Conservation (phyloP, 352 stramenopile species). For the Peronospora tabacina region DNA sequence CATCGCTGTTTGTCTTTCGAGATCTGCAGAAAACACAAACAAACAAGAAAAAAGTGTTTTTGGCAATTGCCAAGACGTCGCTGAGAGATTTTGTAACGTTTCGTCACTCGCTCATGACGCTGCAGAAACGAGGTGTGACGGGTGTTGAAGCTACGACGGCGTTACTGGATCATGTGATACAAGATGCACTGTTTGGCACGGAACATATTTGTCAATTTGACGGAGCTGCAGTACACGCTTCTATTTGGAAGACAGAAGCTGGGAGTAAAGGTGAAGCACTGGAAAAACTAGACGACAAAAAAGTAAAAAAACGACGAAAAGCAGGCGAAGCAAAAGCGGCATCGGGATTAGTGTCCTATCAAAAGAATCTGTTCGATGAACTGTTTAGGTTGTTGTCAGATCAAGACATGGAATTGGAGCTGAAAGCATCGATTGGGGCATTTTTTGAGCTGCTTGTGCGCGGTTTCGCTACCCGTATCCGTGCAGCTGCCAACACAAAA, state of each 20-base stretch:
- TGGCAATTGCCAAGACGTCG: constrained; percentile 72
- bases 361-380: constrained; percentile 75
- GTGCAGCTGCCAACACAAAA: constrained; percentile 48
- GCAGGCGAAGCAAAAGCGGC: constrained; percentile 17
- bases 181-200: constrained; percentile 67
- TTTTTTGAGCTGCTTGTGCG: constrained; percentile 62
- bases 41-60: constrained; percentile 87
- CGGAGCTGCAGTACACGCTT: constrained; percentile 39
- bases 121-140: constrained; percentile 14
- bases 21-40: constrained; percentile 73
- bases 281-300: constrained; percentile 16
- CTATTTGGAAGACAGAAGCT: constrained; percentile 19
- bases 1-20: constrained; percentile 60
- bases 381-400: constrained; percentile 51
- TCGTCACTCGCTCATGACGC: constrained; percentile 36
- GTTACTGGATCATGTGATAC: constrained; percentile 51
- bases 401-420: constrained; percentile 11
- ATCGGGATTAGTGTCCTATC: constrained; percentile 59
- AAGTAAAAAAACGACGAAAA: constrained; percentile 43
- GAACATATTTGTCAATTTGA: constrained; percentile 77
- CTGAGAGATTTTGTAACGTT: constrained; percentile 51
- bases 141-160: constrained; percentile 12
- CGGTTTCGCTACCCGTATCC: constrained; percentile 52
- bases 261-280: constrained; percentile 2
- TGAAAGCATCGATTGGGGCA: constrained; percentile 45